These are phyloP conservation scores for Leccinum cinnamomeum DNA, from an alignment of 1,284 basidiomycete genomes.

Conservation along the genomic window DNA sequence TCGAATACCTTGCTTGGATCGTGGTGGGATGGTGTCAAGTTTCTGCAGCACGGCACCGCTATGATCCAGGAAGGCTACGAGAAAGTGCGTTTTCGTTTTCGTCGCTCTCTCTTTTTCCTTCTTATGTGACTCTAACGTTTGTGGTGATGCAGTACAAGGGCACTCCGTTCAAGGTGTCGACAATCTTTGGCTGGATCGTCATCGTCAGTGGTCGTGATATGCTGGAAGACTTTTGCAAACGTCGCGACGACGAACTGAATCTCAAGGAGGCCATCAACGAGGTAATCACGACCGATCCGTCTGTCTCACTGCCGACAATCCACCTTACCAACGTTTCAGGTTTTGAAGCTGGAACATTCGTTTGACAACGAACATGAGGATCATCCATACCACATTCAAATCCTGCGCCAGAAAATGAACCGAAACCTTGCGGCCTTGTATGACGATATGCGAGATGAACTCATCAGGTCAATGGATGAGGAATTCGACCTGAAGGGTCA, in stretches of 20 bases:
- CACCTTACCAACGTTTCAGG: not conserved
- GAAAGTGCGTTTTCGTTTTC: not conserved
- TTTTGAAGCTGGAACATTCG: slow-evolving; percentile 2
- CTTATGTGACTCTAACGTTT: not conserved
- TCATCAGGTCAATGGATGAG: slow-evolving; percentile 33
- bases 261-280: slow-evolving; percentile 9
- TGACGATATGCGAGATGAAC: slow-evolving; percentile 36
- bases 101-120: too few species aligned
- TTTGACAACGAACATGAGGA: slow-evolving; percentile 26
- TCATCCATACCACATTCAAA: slow-evolving; percentile 32
- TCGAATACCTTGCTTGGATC: not conserved
- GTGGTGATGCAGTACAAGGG: slow-evolving; percentile 19
- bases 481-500: slow-evolving; percentile 15
- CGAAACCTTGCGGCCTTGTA: slow-evolving; percentile 30
- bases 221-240: slow-evolving; percentile 43
- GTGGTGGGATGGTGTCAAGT: not conserved
- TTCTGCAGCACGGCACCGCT: not conserved
- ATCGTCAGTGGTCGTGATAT: slow-evolving; percentile 37
- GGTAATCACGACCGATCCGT: not conserved
- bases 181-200: slow-evolving; percentile 41
- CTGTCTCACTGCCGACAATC: not conserved
- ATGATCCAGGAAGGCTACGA: not conserved
- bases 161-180: slow-evolving; percentile 41
- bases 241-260: slow-evolving; percentile 36
- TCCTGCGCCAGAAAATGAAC: slow-evolving; percentile 33